Evolutionary conservation across 164 flowering plant genomes (phyloP).

Genomic region (Echeveria elegans): DNA sequence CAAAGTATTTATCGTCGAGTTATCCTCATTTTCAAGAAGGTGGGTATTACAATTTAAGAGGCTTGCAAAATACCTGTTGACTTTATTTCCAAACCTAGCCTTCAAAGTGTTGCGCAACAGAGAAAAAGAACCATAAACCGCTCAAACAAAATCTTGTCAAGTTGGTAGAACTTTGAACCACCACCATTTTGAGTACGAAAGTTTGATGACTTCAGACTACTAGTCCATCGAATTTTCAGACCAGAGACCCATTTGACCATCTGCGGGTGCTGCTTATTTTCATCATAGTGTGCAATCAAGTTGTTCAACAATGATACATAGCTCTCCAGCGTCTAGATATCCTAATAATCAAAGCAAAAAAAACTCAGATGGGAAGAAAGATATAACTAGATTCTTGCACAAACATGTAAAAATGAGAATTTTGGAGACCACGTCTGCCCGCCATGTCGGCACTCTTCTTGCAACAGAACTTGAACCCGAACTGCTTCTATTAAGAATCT

Average conservation of each 20-base stretch:
- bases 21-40: not conserved
- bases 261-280: slow-evolving; percentile 13
- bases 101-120: slow-evolving; percentile 49
- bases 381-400: not conserved
- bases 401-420: not conserved
- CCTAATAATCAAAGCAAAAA: slow-evolving; percentile 25
- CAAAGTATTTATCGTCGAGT: not conserved
- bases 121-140: slow-evolving; percentile 51
- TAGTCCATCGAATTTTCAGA: slow-evolving; percentile 53
- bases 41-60: not conserved
- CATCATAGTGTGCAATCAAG: slow-evolving; percentile 32
- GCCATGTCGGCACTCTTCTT: slow-evolving; percentile 51
- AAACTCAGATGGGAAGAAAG: not conserved
- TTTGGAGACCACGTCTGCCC: slow-evolving; percentile 35
- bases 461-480: slow-evolving; percentile 42
- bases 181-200: slow-evolving; percentile 17
- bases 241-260: slow-evolving; percentile 30
- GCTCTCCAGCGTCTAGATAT: slow-evolving; percentile 40
- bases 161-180: slow-evolving; percentile 39
- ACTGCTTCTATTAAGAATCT: slow-evolving; percentile 42
- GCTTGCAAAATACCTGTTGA: slow-evolving; percentile 25
- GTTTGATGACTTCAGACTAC: slow-evolving; percentile 35
- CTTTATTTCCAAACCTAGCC: slow-evolving; percentile 42
- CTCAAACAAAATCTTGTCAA: slow-evolving; percentile 45
- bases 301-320: slow-evolving; percentile 58